Conservation (phyloP, 2,329 filamentous ascomycete species). For the Paecilomyces niveus region DNA sequence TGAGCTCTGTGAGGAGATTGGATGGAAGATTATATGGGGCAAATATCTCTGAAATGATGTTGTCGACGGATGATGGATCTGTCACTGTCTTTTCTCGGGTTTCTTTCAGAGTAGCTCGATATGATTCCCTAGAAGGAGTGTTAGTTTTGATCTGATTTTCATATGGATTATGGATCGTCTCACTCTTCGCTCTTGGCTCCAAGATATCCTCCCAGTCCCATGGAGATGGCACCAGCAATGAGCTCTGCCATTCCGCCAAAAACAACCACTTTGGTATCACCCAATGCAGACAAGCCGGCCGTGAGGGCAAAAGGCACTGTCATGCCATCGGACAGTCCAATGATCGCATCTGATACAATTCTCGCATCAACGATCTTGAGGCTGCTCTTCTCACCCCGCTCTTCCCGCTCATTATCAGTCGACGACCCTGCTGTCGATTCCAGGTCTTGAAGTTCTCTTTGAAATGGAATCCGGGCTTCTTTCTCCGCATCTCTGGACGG, state of each 20-base stretch:
- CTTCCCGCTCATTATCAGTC: conserved; percentile 1
- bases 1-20: conserved; percentile 28
- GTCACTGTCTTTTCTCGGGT: conserved; percentile 24
- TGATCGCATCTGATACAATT: conserved; percentile 54
- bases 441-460: conserved; percentile 7
- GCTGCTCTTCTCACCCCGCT: conserved; percentile 15
- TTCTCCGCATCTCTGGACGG: conserved; percentile 22
- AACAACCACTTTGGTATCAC: conserved; percentile 60
- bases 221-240: conserved; percentile 67
- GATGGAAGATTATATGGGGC: conserved; percentile 31
- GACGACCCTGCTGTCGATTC: not conserved
- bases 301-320: conserved; percentile 75
- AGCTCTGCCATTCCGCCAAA: conserved; percentile 68
- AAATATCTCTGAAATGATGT: conserved; percentile 31
- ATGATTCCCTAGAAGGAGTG: conserved; percentile 24
- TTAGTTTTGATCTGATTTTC: not conserved
- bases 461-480: conserved; percentile 11
- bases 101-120: conserved; percentile 31
- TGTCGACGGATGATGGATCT: conserved; percentile 21
- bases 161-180: conserved; percentile 4
- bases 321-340: conserved; percentile 70
- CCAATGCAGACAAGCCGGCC: conserved; percentile 57
- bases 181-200: conserved; percentile 47
- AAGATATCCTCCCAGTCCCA: conserved; percentile 70
- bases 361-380: conserved; percentile 27